phyloP scores from a whole-genome alignment of 2,329 filamentous ascomycete genomes.

The Epichloe elymi region DNA sequence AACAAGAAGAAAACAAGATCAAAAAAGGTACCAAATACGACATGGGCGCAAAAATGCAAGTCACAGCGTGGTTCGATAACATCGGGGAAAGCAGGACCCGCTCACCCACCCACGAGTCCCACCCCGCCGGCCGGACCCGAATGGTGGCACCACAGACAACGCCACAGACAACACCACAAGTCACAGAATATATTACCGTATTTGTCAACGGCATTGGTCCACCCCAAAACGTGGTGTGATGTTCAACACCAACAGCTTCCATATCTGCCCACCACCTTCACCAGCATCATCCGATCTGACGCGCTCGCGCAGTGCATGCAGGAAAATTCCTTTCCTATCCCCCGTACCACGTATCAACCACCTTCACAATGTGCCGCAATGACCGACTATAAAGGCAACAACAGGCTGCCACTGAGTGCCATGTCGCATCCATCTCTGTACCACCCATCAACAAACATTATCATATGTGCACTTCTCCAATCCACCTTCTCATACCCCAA shows the following conservation, averaged over 20 bases:
- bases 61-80: neutral
- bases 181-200: too few relatives aligned
- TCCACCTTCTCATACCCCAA: neutral
- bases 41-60: neutral
- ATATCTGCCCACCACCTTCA: constrained; percentile 4
- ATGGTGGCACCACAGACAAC: constrained; percentile 2
- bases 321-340: neutral
- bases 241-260: neutral
- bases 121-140: neutral
- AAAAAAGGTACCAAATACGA: too few relatives aligned
- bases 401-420: too few relatives aligned
- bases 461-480: neutral
- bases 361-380: too few relatives aligned
- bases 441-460: too few relatives aligned
- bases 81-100: constrained; percentile 1
- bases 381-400: too few relatives aligned
- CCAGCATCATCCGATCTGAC: neutral
- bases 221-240: constrained; percentile 3
- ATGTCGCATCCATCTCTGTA: too few relatives aligned
- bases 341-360: too few relatives aligned
- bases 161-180: too few relatives aligned
- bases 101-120: neutral
- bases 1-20: too few relatives aligned
- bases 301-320: too few relatives aligned
- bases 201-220: neutral